phyloP scores from a whole-genome alignment of 169 alveolate species.

The Plasmodium gaboni region DNA sequence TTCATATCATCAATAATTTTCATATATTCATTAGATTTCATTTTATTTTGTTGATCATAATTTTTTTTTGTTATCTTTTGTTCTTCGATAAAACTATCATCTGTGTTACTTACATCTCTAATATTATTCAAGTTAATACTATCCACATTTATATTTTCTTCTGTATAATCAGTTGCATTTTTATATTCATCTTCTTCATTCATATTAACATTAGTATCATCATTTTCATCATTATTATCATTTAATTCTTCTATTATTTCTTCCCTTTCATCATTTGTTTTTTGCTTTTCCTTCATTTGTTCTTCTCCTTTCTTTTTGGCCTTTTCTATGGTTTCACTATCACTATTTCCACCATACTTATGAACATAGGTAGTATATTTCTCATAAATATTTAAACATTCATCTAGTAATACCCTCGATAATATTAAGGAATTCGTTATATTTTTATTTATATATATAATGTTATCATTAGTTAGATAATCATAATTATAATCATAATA shows the following conservation, averaged over 20 bases:
- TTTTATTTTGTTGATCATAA: not conserved
- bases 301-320: constrained; percentile 29
- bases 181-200: constrained; percentile 24
- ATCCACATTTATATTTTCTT: constrained; percentile 14
- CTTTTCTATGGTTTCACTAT: constrained; percentile 9
- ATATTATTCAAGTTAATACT: constrained; percentile 2
- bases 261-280: not conserved
- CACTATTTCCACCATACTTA: constrained; percentile 58
- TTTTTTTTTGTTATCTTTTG: no score
- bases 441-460: constrained; percentile 35
- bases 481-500: constrained; percentile 66
- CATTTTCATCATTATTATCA: not conserved
- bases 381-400: constrained; percentile 64
- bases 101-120: constrained; percentile 10
- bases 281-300: not conserved
- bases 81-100: not conserved
- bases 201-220: not conserved
- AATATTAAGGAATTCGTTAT: constrained; percentile 39
- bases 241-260: not conserved
- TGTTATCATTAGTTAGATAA: constrained; percentile 40
- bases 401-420: constrained; percentile 55
- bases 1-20: no score
- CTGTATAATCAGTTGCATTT: constrained; percentile 15
- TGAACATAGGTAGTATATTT: constrained; percentile 68
- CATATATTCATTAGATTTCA: not conserved